Evolutionary conservation across 1,284 basidiomycete species (phyloP), one percentile per base, ranked within the genome.

Genomic region (Gomphus bonarii): DNA sequence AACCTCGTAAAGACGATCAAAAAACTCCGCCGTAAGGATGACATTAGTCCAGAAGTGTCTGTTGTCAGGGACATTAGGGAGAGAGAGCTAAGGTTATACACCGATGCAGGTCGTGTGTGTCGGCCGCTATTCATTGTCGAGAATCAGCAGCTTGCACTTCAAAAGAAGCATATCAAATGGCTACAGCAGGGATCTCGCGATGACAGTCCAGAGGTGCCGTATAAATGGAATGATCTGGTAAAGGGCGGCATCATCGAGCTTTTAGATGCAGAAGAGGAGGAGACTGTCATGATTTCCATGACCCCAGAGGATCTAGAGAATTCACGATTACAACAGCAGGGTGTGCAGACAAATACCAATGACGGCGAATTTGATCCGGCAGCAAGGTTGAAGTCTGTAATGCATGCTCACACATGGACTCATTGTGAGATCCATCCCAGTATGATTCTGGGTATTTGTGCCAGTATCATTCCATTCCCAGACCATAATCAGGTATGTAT

Each of bases 251-350:
- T 97, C 53, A 83, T 99, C 62, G 97, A 99, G 72, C 78, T 97
- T 58, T 74, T 99, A 66, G 97, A 99, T 70, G 95, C 97, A 0
- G 95, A 99, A 69, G 97, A 99, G 71, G 95, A 99, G 72, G 97
- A 99, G 73, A 97, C 95, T 1, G 94, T 97, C 57, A 93, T 99
- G 88, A 99, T 99, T 63, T 94, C 91, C 62, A 99, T 99, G 97
- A 93, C 91, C 3, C 86, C 91, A 1, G 92, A 97, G 65, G 97
- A 99, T 69, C 73, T 99, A 58, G 92, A 97, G 69, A 85, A 83
- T 61, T 90, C 91, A 6, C 75, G 88, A 53, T 71, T 84, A 64
- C 82, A 86, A 66, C 78, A 81, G 59, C 74, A 75, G 52, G 84
- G 82, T 43, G 68, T 82, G 58, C 79, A 84, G 62, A 75, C 80